Evolutionary conservation across 257 asterid species (phyloP).

Genomic region (Sherardia arvensis): DNA sequence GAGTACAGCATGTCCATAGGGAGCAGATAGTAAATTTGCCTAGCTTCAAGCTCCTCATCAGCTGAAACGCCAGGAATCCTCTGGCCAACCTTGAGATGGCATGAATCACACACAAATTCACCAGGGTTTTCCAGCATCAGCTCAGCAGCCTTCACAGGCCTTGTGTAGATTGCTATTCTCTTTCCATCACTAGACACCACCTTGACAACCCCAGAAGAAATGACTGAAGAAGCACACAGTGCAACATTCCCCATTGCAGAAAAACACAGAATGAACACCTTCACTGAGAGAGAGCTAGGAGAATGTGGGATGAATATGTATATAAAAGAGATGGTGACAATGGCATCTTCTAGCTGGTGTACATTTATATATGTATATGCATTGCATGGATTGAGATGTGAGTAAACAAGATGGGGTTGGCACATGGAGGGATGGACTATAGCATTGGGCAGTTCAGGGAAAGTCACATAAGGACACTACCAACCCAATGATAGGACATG

Average conservation of each 20-base stretch:
- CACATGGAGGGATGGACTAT: constrained; percentile 57
- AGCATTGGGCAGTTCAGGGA: constrained; percentile 15
- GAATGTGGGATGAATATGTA: not conserved
- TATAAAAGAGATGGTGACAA: constrained; percentile 1
- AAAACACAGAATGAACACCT: no score
- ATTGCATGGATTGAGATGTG: constrained; percentile 22
- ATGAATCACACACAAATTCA: constrained; percentile 44
- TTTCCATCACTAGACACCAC: constrained; percentile 34
- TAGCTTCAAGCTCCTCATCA: constrained; percentile 51
- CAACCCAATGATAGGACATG: constrained; percentile 37
- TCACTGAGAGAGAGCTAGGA: not conserved
- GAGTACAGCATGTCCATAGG: constrained; percentile 71
- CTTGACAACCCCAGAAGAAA: constrained; percentile 29
- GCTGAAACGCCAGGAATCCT: constrained; percentile 44
- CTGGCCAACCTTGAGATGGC: constrained; percentile 35
- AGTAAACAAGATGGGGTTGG: constrained; percentile 10
- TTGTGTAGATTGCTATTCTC: constrained; percentile 34
- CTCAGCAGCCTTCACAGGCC: constrained; percentile 39
- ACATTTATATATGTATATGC: constrained; percentile 14
- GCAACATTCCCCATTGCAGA: constrained; percentile 56
- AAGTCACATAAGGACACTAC: constrained; percentile 34
- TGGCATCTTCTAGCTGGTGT: not conserved
- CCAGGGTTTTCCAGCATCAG: constrained; percentile 59
- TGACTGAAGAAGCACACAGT: constrained; percentile 50
- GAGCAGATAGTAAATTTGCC: constrained; percentile 39